Conservation (phyloP, 129 eudicot species). For the Flaveria robusta region DNA sequence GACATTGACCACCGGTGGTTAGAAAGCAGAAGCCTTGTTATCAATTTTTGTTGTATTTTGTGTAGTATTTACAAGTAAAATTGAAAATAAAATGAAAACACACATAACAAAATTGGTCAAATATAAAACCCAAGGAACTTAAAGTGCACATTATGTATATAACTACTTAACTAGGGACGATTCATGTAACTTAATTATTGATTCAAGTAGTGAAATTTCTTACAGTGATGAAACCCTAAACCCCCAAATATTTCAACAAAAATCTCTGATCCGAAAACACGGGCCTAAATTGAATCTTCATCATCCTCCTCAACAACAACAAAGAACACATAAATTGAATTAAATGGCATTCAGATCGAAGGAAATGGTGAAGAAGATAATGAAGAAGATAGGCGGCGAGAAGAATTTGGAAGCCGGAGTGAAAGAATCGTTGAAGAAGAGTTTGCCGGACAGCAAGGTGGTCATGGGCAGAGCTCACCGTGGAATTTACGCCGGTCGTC, state of each 20-base stretch:
- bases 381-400: conserved; percentile 80
- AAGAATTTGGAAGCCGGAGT: conserved; percentile 61
- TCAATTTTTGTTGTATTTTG: no score
- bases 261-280: conserved; percentile 1
- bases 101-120: neutral
- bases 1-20: no score
- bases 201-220: neutral
- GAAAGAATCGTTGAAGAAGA: conserved; percentile 61
- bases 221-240: conserved; percentile 32
- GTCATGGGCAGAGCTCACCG: conserved; percentile 96
- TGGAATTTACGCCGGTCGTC: conserved; percentile 90
- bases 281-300: neutral
- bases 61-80: no score
- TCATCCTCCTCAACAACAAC: neutral
- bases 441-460: conserved; percentile 67
- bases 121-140: neutral
- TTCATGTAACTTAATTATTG: neutral
- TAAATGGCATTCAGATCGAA: conserved; percentile 82
- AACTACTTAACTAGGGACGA: conserved; percentile 14
- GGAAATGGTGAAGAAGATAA: conserved; percentile 80
- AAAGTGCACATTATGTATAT: neutral
- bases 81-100: neutral
- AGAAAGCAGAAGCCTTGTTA: no score
- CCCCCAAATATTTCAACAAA: conserved; percentile 28
- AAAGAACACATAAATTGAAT: neutral